phyloP scores from a whole-genome alignment of 2,329 filamentous ascomycete genomes.

The Fusarium beomiforme region DNA sequence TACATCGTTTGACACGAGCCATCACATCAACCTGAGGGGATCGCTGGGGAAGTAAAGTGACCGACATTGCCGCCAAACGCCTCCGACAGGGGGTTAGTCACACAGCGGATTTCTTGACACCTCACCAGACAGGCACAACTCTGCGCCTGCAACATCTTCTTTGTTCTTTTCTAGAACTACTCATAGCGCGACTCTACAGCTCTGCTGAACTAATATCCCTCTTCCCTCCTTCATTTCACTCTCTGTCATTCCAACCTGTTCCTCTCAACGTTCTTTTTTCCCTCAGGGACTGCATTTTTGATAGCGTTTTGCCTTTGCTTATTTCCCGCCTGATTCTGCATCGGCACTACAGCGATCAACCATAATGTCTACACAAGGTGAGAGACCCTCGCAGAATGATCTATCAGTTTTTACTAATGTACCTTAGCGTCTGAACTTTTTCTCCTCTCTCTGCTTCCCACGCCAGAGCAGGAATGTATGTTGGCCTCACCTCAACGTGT shows the following conservation, averaged over 20 bases:
- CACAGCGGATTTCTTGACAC: neutral
- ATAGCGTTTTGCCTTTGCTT: neutral
- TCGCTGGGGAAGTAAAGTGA: neutral
- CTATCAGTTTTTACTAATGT: neutral
- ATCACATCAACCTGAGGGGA: neutral
- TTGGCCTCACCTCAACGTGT: neutral
- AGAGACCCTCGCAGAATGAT: accelerated
- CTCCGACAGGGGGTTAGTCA: neutral
- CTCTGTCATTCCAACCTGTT: neutral
- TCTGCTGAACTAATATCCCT: neutral
- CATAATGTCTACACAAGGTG: neutral
- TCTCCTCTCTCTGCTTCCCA: neutral
- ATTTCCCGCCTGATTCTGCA: neutral
- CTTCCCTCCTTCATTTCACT: no score
- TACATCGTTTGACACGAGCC: neutral
- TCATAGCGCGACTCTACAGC: neutral
- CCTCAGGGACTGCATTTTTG: neutral
- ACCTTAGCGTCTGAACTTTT: neutral
- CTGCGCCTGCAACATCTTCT: neutral
- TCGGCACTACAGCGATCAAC: neutral
- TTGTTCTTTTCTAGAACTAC: neutral
- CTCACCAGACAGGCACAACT: neutral
- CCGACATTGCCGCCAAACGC: neutral
- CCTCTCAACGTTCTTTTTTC: neutral
- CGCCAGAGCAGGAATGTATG: neutral